These are phyloP conservation scores for Wickerhamiella domercqiae DNA, from an alignment of 805 yeast species.

Conservation along the genomic window DNA sequence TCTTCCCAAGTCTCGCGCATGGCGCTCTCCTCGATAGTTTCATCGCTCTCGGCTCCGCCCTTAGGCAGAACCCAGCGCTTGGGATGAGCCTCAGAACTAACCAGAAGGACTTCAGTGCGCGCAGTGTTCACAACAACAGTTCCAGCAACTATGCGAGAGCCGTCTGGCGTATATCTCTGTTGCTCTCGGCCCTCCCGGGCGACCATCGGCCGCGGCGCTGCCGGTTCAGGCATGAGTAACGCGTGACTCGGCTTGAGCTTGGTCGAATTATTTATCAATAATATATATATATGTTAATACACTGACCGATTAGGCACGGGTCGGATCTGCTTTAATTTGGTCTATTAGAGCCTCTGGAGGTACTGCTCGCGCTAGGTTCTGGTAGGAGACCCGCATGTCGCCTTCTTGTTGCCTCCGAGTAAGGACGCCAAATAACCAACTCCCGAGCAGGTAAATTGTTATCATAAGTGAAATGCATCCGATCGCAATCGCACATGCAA, in stretches of 20 bases:
- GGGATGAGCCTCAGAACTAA: slow-evolving; percentile 55
- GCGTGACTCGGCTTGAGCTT: background rate
- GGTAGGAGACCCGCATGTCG: slow-evolving; percentile 6
- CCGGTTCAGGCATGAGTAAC: background rate
- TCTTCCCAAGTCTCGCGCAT: slow-evolving; percentile 95
- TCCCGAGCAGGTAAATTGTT: slow-evolving; percentile 26
- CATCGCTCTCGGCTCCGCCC: slow-evolving; percentile 90
- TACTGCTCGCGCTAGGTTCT: slow-evolving; percentile 20
- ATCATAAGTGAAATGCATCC: slow-evolving; percentile 32
- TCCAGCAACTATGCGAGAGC: slow-evolving; percentile 88
- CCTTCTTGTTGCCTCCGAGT: slow-evolving; percentile 1
- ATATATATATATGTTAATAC: background rate
- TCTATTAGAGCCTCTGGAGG: slow-evolving; percentile 38
- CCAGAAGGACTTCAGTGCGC: slow-evolving; percentile 53
- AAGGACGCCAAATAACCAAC: slow-evolving; percentile 4
- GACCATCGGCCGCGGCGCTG: slow-evolving; percentile 17
- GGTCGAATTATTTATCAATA: background rate
- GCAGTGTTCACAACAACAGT: slow-evolving; percentile 54
- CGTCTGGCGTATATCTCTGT: slow-evolving; percentile 36
- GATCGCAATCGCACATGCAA: slow-evolving; percentile 52
- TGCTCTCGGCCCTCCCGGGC: slow-evolving; percentile 26
- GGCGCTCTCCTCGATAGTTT: slow-evolving; percentile 40
- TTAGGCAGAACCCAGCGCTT: slow-evolving; percentile 83
- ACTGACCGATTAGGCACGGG: background rate
- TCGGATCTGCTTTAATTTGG: too few relatives aligned